phyloP scores from a whole-genome alignment of 345 rosid genomes.

The Acer saccharum region DNA sequence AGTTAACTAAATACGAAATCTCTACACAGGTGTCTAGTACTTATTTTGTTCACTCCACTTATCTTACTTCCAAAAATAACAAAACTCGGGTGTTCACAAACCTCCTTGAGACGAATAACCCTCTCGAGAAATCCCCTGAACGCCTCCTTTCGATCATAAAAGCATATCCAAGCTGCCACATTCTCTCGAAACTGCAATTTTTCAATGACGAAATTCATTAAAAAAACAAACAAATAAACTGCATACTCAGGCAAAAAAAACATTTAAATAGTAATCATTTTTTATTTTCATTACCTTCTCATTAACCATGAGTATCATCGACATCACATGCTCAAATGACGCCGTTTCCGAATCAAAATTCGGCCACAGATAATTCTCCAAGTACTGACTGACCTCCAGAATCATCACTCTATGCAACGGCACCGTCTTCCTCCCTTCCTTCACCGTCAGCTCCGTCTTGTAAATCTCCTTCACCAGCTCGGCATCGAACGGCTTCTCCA shows the following conservation, averaged over 20 bases:
- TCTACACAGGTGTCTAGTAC: not conserved
- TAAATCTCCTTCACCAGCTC: slow-evolving; percentile 85
- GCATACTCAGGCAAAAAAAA: not conserved
- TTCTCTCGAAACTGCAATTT: slow-evolving; percentile 89
- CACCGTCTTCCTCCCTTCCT: slow-evolving; percentile 77
- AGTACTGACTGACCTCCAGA: slow-evolving; percentile 91
- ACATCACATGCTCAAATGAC: slow-evolving; percentile 92
- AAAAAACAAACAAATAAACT: slow-evolving; percentile 4
- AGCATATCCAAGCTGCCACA: slow-evolving; percentile 96
- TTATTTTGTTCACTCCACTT: not conserved
- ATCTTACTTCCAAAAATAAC: not conserved
- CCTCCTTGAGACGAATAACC: slow-evolving; percentile 91
- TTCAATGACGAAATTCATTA: slow-evolving; percentile 9
- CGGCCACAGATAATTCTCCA: slow-evolving; percentile 97
- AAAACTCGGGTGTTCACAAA: slow-evolving; percentile 29
- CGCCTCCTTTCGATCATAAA: slow-evolving; percentile 70
- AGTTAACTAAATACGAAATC: not conserved
- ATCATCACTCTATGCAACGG: slow-evolving; percentile 94
- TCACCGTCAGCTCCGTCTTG: slow-evolving; percentile 71
- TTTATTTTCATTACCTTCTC: slow-evolving; percentile 59
- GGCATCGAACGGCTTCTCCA: slow-evolving; percentile 63
- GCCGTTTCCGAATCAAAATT: slow-evolving; percentile 79
- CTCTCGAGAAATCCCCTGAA: slow-evolving; percentile 78
- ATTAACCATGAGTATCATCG: slow-evolving; percentile 94
- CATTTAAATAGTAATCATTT: not conserved